These are phyloP conservation scores for Thraustotheca clavata DNA, from an alignment of 352 stramenopile genomes.

Conservation along the genomic window DNA sequence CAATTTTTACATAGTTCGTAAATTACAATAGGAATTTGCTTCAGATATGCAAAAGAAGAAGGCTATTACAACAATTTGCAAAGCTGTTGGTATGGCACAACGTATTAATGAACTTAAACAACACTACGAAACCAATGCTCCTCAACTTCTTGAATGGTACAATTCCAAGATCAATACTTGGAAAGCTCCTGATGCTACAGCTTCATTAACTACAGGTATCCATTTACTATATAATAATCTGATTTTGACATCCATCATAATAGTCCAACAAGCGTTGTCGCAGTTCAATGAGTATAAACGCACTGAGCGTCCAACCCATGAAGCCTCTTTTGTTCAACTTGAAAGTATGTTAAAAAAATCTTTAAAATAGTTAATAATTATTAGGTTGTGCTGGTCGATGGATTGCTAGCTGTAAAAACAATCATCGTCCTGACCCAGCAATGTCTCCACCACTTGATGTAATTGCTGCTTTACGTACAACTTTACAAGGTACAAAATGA, in stretches of 20 bases:
- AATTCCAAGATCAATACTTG: constrained; percentile 29
- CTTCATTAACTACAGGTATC: constrained; percentile 25
- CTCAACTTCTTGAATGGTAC: constrained; percentile 64
- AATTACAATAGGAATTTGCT: constrained; percentile 63
- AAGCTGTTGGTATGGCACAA: constrained; percentile 85
- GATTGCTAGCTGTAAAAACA: constrained; percentile 85
- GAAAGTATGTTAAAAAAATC: constrained; percentile 26
- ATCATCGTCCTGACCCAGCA: constrained; percentile 58
- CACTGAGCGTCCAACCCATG: constrained; percentile 75
- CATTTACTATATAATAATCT: neutral
- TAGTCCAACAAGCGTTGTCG: constrained; percentile 45
- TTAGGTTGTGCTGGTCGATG: constrained; percentile 58
- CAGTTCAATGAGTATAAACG: constrained; percentile 80
- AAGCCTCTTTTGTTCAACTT: constrained; percentile 70
- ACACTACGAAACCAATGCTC: constrained; percentile 67
- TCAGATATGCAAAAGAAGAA: constrained; percentile 86
- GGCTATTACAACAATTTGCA: constrained; percentile 82
- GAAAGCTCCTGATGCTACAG: constrained; percentile 24
- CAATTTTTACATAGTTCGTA: neutral
- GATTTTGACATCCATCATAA: neutral
- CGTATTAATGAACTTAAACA: constrained; percentile 74
- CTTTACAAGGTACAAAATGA: constrained; percentile 48
- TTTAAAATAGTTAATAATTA: neutral
- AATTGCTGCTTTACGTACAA: constrained; percentile 28
- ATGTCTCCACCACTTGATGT: constrained; percentile 50